phyloP scores from a whole-genome alignment of 805 yeast species.

The Candida rishiriensis region DNA sequence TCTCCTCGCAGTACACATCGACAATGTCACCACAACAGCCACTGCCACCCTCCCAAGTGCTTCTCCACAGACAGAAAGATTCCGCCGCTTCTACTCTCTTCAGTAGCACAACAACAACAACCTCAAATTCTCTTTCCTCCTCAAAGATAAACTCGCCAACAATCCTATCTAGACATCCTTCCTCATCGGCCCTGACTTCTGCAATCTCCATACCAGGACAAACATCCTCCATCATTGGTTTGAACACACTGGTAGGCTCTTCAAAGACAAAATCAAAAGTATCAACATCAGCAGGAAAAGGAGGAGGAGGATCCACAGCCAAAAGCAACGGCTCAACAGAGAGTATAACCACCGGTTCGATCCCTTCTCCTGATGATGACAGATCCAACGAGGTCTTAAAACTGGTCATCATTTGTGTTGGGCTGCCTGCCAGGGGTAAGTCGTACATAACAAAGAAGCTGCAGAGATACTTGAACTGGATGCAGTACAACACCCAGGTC shows the following conservation, averaged over 20 bases:
- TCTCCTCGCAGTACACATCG: neutral
- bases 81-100: neutral
- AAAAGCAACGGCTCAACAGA: neutral
- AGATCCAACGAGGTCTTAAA: constrained; percentile 32
- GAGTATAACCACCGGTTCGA: neutral
- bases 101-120: constrained; percentile 5
- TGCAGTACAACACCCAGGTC: constrained; percentile 57
- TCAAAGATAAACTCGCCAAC: constrained; percentile 21
- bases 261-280: neutral
- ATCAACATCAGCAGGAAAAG: too few species aligned
- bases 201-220: constrained; percentile 26
- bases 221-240: constrained; percentile 3
- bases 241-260: too few species aligned
- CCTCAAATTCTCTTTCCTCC: constrained; percentile 17
- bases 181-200: constrained; percentile 21
- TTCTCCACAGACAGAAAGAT: neutral
- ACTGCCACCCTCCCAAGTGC: neutral
- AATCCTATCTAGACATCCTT: constrained; percentile 17
- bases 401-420: constrained; percentile 67
- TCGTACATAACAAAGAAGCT: constrained; percentile 66
- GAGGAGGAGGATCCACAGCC: too few species aligned
- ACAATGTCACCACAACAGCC: neutral
- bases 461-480: constrained; percentile 54
- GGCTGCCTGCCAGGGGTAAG: constrained; percentile 76
- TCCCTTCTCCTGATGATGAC: constrained; percentile 5